phyloP scores from a whole-genome alignment of 495 filamentous ascomycete species.

The Hypoxylon trugodes region DNA sequence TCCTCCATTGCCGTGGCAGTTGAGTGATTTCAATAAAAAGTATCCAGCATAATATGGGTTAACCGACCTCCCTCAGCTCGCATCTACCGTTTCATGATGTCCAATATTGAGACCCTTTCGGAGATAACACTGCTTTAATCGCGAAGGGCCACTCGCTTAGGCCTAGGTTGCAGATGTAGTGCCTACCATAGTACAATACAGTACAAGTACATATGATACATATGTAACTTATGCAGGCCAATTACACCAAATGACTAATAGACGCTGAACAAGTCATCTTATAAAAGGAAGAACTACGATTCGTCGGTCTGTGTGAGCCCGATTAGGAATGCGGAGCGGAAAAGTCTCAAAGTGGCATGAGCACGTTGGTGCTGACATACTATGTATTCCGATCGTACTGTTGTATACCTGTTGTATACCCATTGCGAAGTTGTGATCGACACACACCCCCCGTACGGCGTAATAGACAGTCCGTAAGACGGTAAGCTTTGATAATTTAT shows the following conservation, averaged over 20 bases:
- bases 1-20: too few relatives aligned
- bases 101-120: slow-evolving; percentile 11
- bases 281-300: slow-evolving; percentile 1
- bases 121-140: slow-evolving; percentile 21
- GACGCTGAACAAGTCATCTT: slow-evolving; percentile 22
- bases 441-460: too few relatives aligned
- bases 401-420: too few relatives aligned
- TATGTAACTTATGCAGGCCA: background rate
- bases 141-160: slow-evolving; percentile 3
- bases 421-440: too few relatives aligned
- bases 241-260: slow-evolving; percentile 20
- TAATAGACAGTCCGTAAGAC: too few relatives aligned
- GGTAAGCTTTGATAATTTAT: slow-evolving; percentile 17
- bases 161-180: background rate
- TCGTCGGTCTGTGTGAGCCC: slow-evolving; percentile 9
- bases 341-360: slow-evolving; percentile 24
- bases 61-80: slow-evolving; percentile 1
- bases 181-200: too few relatives aligned
- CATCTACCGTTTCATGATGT: slow-evolving; percentile 10
- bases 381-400: too few relatives aligned
- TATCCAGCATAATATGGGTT: too few relatives aligned
- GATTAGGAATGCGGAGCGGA: slow-evolving; percentile 38
- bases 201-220: too few relatives aligned
- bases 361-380: slow-evolving; percentile 36
- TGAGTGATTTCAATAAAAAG: too few relatives aligned